These are phyloP conservation scores for Cucumis sativus DNA, from an alignment of 306 rosid genomes.

Conservation along the genomic window Cucumber_9930_V3 NC_026655.2:25388501-25389000, in stretches of 20 bases:
- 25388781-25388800: background rate
- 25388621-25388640: slow-evolving; percentile 58
- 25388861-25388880: background rate
- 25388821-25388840: background rate
- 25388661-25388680: slow-evolving; percentile 50
- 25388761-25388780: background rate
- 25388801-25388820: background rate
- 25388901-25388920: background rate
- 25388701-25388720: background rate
- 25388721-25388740: background rate
- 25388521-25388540: slow-evolving; percentile 21
- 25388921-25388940: slow-evolving; percentile 29
- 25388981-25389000: slow-evolving; percentile 18
- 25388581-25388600: slow-evolving; percentile 27
- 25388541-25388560: slow-evolving; percentile 24
- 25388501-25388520: slow-evolving; percentile 22
- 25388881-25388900: background rate
- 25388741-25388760: slow-evolving; percentile 13
- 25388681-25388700: slow-evolving; percentile 38
- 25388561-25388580: slow-evolving; percentile 17
- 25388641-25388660: slow-evolving; percentile 33
- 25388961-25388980: slow-evolving; percentile 10
- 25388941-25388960: slow-evolving; percentile 17
- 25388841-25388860: background rate
- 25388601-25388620: slow-evolving; percentile 34